Conservation (phyloP, 768 basidiomycete genomes). For the Rhodosporidiobolus odoratus region DNA sequence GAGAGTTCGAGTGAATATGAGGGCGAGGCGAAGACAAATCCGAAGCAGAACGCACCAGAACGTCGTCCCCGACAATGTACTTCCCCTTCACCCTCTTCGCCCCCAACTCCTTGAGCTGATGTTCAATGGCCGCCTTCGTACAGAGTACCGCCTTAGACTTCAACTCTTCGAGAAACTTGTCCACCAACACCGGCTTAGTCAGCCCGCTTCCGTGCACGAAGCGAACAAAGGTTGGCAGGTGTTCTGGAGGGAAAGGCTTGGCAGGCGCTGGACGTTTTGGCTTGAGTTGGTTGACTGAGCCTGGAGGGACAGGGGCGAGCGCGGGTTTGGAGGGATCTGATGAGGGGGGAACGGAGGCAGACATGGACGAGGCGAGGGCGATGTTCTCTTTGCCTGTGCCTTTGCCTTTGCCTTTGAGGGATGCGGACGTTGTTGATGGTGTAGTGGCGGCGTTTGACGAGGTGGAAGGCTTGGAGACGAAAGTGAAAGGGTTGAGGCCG, state of each 20-base stretch:
- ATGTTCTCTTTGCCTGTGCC: slow-evolving; percentile 28
- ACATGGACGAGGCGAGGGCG: neutral
- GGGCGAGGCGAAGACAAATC: neutral
- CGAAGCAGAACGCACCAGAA: slow-evolving; percentile 14
- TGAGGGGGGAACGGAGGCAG: neutral
- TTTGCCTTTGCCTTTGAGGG: neutral
- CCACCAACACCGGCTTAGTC: neutral
- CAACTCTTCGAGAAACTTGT: neutral
- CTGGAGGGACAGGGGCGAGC: neutral
- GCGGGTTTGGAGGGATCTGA: neutral
- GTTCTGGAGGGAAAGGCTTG: slow-evolving; percentile 16
- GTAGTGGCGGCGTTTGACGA: neutral
- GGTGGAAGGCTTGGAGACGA: slow-evolving; percentile 22
- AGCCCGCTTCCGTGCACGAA: slow-evolving; percentile 6
- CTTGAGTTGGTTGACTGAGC: slow-evolving; percentile 11
- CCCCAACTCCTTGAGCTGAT: slow-evolving; percentile 5
- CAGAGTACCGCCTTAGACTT: neutral
- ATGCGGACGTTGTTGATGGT: neutral
- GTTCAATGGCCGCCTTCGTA: slow-evolving; percentile 10
- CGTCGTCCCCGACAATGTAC: neutral
- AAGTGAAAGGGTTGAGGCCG: slow-evolving; percentile 38
- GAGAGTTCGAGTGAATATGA: neutral
- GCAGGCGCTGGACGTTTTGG: neutral
- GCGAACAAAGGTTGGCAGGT: neutral
- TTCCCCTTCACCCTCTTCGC: slow-evolving; percentile 19